Conservation (phyloP, 257 asterid genomes). For the Ilex aquifolium region DNA sequence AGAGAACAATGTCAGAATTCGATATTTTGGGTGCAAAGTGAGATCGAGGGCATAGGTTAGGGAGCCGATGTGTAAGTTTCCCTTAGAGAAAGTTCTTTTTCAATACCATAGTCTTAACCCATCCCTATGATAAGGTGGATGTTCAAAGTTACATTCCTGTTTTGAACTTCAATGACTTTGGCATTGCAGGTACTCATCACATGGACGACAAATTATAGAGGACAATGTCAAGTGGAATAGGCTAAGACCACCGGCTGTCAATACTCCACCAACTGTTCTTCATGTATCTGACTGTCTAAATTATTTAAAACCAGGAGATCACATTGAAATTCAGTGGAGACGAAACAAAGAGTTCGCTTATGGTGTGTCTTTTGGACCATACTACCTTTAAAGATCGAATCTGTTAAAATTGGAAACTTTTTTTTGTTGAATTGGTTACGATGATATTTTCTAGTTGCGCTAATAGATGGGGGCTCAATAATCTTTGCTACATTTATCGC, state of each 20-base stretch:
- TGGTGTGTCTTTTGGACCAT: constrained; percentile 36
- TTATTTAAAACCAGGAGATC: constrained; percentile 77
- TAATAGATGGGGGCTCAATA: constrained; percentile 26
- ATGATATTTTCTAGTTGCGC: constrained; percentile 19
- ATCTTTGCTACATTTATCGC: constrained; percentile 18
- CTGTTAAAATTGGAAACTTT: not conserved
- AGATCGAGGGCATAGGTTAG: no score
- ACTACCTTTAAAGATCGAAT: not conserved
- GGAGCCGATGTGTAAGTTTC: no score
- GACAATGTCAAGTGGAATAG: constrained; percentile 71
- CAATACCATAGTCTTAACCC: not conserved
- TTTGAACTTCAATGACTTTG: not conserved
- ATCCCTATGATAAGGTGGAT: not conserved
- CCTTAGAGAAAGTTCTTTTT: no score
- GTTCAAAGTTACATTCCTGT: not conserved
- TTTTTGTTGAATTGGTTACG: not conserved
- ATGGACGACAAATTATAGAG: constrained; percentile 64
- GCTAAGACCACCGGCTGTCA: constrained; percentile 60
- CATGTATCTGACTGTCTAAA: constrained; percentile 63
- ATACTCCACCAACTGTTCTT: constrained; percentile 48
- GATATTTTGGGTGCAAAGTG: no score
- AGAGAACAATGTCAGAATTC: no score
- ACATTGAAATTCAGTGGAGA: constrained; percentile 95
- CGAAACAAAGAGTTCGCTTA: constrained; percentile 63
- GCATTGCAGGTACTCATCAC: constrained; percentile 53